Conservation (phyloP, 148 eudicot species). For the Arbutus unedo region DNA sequence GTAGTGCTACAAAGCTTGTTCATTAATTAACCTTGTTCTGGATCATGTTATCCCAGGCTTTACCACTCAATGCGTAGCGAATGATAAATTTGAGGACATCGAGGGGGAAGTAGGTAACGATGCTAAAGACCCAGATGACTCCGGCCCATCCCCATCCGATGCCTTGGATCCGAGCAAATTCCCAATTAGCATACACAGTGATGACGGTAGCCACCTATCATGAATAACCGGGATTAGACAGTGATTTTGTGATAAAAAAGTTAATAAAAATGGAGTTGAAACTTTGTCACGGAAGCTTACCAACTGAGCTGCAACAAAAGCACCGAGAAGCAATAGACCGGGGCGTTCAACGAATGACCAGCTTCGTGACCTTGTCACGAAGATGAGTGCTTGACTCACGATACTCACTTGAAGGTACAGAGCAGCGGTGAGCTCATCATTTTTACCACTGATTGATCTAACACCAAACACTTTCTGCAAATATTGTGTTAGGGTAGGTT, state of each 20-base stretch:
- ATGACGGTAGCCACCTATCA: constrained; percentile 59
- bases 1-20: background rate
- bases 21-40: constrained; percentile 43
- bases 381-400: constrained; percentile 69
- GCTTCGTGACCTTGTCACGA: constrained; percentile 66
- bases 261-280: background rate
- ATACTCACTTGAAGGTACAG: constrained; percentile 69
- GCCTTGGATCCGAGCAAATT: constrained; percentile 50
- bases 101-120: constrained; percentile 56
- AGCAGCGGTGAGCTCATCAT: constrained; percentile 45
- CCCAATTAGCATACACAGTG: constrained; percentile 57
- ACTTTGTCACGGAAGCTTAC: constrained; percentile 19
- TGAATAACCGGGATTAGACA: no score
- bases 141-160: constrained; percentile 79
- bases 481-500: background rate
- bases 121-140: constrained; percentile 58
- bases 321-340: constrained; percentile 44
- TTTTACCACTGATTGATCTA: constrained; percentile 21
- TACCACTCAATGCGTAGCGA: constrained; percentile 56
- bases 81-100: constrained; percentile 55
- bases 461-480: constrained; percentile 41
- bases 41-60: constrained; percentile 56
- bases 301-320: constrained; percentile 60
- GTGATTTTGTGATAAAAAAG: background rate
- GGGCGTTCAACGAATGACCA: constrained; percentile 67